A percentile compares a stretch with the other conserved stretches of the same genome.
Evolutionary conservation across 140 eudicot species (phyloP).

Genomic region (Stevia rebaudiana): DNA sequence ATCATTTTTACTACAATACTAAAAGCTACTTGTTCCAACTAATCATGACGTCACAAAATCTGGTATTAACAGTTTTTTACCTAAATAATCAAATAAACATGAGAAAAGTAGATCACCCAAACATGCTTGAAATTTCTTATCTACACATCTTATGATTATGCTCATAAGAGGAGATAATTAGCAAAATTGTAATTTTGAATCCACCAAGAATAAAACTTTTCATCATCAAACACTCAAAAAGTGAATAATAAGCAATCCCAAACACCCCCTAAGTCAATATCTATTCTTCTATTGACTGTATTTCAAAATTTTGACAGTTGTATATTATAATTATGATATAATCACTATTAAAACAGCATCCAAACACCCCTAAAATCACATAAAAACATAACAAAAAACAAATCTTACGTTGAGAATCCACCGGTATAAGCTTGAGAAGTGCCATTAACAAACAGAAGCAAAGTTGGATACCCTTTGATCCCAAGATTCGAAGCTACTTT

Average conservation of each 20-base stretch:
- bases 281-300: background rate
- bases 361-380: background rate
- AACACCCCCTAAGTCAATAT: background rate
- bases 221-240: constrained; percentile 1
- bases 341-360: background rate
- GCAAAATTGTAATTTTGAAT: background rate
- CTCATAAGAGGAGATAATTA: background rate
- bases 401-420: constrained; percentile 72
- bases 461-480: constrained; percentile 83
- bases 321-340: background rate
- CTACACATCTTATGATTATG: background rate
- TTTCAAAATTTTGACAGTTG: background rate
- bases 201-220: background rate
- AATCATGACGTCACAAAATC: too few relatives aligned
- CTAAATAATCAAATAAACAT: background rate
- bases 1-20: background rate
- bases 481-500: constrained; percentile 65
- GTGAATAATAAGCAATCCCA: background rate
- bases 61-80: background rate
- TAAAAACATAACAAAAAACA: background rate
- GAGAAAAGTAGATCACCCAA: background rate
- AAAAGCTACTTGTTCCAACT: background rate
- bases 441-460: constrained; percentile 73
- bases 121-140: background rate
- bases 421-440: constrained; percentile 64